Evolutionary conservation across 192 early-diverging fungal species (phyloP), one percentile per base, ranked within the genome.

Genomic region (Obelidium mucronatum): DNA sequence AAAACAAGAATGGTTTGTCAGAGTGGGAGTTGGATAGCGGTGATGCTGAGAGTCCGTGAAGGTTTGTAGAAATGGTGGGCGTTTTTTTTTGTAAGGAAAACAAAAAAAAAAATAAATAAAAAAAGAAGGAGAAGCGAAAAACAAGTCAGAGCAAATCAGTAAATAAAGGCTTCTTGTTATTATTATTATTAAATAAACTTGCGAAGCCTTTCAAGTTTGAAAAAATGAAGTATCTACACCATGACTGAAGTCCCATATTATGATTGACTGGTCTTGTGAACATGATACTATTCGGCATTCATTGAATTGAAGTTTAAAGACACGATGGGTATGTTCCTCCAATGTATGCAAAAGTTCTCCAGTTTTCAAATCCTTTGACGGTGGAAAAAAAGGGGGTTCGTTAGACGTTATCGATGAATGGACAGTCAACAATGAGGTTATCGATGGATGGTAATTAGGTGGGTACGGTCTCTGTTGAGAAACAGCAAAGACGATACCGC

Each of bases 301-400:
- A 76, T 92, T 91, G 73, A 95, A 94, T 78, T 92, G 91, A 6
- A 97, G 73, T 75, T 94, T 94, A 73, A 95, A 93, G 1, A 97
- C 91, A 17, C 90, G 83, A 44, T 72, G 54, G 15, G 54, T 58
- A 54, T 86, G 85, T 44, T 28, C 78, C 3, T 73, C 80, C 66
- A 84, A 62, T 24, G 78, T 63, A 44, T 79, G 42, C 40, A 83
- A 33, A 48, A 65, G 39, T 13, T 39, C 58, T 1, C 95, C 95
- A 0, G 87, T 91, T 35, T 87, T 80, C 52, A 92, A 74, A 61
- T 92, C 88, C 56, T 44, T n/a, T n/a, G n/a, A n/a, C n/a, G n/a
- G n/a, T n/a, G n/a, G n/a, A n/a, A n/a, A n/a, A n/a, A n/a, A n/a
- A n/a, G n/a, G n/a, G n/a, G n/a, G n/a, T n/a, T n/a, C n/a, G n/a